These are phyloP conservation scores for Colletotrichum karsti DNA, from an alignment of 2,329 filamentous ascomycete genomes.

Conservation along the genomic window DNA sequence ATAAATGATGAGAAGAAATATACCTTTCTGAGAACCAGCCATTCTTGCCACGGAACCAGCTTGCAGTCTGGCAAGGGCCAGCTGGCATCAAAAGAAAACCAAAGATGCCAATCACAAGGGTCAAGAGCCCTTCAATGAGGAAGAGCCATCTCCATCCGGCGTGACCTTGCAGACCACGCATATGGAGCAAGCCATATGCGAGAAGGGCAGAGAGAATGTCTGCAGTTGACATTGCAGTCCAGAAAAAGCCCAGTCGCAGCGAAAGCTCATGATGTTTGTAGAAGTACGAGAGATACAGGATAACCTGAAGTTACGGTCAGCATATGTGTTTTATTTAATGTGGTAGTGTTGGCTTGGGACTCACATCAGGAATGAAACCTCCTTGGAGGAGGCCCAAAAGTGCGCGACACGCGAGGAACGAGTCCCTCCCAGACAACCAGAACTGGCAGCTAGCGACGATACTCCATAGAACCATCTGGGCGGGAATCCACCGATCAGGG, in stretches of 20 bases:
- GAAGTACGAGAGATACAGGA: conserved; percentile 54
- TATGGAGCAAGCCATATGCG: conserved; percentile 48
- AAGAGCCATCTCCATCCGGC: conserved; percentile 61
- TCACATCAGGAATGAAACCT: conserved; percentile 50
- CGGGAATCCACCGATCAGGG: conserved; percentile 59
- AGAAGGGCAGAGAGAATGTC: conserved; percentile 49
- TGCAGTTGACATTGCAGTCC: conserved; percentile 48
- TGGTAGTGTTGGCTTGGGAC: neutral
- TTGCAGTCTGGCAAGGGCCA: conserved; percentile 58
- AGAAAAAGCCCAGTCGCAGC: conserved; percentile 50
- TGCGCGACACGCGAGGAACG: conserved; percentile 41
- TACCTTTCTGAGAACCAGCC: conserved; percentile 67
- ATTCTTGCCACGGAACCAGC: conserved; percentile 60
- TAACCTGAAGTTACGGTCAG: conserved; percentile 33
- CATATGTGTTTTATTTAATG: too few species aligned
- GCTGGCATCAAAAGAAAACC: conserved; percentile 65
- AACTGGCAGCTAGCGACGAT: conserved; percentile 55
- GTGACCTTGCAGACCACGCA: conserved; percentile 44
- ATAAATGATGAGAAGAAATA: neutral
- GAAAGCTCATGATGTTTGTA: conserved; percentile 51
- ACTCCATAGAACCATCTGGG: conserved; percentile 63
- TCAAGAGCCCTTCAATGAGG: conserved; percentile 59
- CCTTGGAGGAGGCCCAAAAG: conserved; percentile 46
- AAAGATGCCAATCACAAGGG: conserved; percentile 57
- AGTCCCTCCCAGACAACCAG: conserved; percentile 39